Evolutionary conservation across 2,329 filamentous ascomycete genomes (phyloP).

Genomic region (Dryadomyces quercus-mongolicae): DNA sequence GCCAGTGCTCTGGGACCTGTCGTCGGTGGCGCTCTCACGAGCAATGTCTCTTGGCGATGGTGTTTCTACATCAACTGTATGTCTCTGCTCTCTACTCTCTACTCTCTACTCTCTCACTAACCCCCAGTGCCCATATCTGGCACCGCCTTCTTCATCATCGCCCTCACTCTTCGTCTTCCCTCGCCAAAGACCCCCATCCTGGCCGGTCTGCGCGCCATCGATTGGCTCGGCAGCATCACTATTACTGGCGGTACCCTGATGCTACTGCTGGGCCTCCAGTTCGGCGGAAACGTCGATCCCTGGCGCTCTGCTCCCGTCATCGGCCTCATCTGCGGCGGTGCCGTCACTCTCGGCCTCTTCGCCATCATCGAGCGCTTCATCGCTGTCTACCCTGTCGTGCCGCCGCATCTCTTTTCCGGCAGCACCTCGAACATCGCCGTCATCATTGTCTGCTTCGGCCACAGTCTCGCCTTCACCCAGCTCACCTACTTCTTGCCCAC

Average conservation of each 20-base stretch:
- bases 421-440: conserved; percentile 43
- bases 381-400: conserved; percentile 57
- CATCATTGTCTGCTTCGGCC: conserved; percentile 32
- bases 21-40: conserved; percentile 12
- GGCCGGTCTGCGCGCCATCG: conserved; percentile 51
- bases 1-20: conserved; percentile 11
- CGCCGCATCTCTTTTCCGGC: conserved; percentile 43
- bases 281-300: conserved; percentile 43
- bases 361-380: conserved; percentile 50
- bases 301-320: conserved; percentile 52
- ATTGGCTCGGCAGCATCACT: conserved; percentile 33
- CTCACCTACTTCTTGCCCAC: conserved; percentile 61
- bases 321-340: conserved; percentile 49
- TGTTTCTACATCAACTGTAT: conserved; percentile 52
- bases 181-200: conserved; percentile 51
- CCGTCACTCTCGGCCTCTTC: conserved; percentile 35
- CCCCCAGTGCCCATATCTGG: conserved; percentile 19
- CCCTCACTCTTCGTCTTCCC: conserved; percentile 55
- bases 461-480: conserved; percentile 48
- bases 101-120: background rate
- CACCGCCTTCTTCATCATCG: conserved; percentile 31
- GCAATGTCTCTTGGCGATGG: conserved; percentile 45
- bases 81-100: background rate
- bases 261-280: conserved; percentile 57
- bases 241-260: conserved; percentile 56